These are phyloP conservation scores for Ramichloridium luteum DNA, from an alignment of 2,329 filamentous ascomycete genomes.

Conservation along the genomic window DNA sequence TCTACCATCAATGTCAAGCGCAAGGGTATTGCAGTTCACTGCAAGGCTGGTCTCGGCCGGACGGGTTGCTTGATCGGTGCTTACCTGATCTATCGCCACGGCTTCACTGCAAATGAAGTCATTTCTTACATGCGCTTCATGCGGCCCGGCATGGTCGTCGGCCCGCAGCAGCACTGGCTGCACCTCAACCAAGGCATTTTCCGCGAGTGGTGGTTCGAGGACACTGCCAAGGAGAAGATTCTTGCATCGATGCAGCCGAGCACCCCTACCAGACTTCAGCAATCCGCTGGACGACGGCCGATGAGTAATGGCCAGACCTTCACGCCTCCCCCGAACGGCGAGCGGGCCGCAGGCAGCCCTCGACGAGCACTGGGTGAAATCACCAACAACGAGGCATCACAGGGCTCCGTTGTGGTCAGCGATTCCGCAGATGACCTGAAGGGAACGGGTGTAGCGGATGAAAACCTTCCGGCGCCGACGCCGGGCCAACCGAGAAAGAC, in stretches of 20 bases:
- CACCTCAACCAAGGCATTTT: conserved; percentile 94
- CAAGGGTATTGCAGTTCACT: conserved; percentile 92
- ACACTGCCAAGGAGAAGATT: conserved; percentile 67
- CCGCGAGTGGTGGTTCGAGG: conserved; percentile 91
- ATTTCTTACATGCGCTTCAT: conserved; percentile 99
- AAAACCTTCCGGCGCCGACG: conserved; percentile 87
- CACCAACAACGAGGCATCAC: conserved; percentile 58
- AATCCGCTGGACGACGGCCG: conserved; percentile 33
- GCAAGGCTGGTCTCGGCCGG: conserved; percentile 90
- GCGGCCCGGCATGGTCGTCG: conserved; percentile 97
- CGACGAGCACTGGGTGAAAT: conserved; percentile 83
- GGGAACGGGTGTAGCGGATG: conserved; percentile 57
- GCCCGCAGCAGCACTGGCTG: conserved; percentile 96
- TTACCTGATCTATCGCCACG: conserved; percentile 93
- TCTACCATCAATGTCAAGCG: conserved; percentile 85
- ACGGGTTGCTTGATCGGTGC: conserved; percentile 95
- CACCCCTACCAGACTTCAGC: conserved; percentile 43
- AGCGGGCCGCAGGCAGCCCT: conserved; percentile 41
- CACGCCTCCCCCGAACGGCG: conserved; percentile 75
- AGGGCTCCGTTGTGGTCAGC: conserved; percentile 25
- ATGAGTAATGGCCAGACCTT: conserved; percentile 59
- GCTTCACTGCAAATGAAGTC: conserved; percentile 72
- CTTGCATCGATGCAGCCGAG: conserved; percentile 45
- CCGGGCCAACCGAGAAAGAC: conserved; percentile 92
- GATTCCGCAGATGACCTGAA: conserved; percentile 18